These are phyloP conservation scores for Myriosclerotinia curreyana DNA, from an alignment of 2,329 filamentous ascomycete genomes.

Conservation along the genomic window DNA sequence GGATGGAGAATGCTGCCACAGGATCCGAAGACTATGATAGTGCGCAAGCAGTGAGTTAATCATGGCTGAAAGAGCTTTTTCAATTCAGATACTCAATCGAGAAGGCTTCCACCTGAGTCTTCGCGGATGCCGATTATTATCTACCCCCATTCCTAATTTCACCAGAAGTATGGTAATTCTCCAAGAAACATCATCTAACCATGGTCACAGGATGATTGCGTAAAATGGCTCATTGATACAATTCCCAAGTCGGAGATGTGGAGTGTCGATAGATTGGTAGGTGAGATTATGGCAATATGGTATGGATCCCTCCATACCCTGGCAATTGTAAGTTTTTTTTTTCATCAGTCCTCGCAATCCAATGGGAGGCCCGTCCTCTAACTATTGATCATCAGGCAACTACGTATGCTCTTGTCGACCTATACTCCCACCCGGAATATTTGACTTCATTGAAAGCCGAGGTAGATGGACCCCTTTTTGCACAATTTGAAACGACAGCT, in stretches of 20 bases:
- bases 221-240: neutral
- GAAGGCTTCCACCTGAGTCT: neutral
- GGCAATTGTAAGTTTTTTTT: neutral
- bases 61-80: neutral
- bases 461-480: neutral
- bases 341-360: neutral
- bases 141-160: neutral
- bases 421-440: neutral
- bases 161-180: neutral
- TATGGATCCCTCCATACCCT: slow-evolving; percentile 1
- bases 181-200: neutral
- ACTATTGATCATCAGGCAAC: neutral
- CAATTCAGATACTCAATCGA: neutral
- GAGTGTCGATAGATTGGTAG: neutral
- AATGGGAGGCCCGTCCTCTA: neutral
- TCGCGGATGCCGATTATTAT: neutral
- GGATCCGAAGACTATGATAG: neutral
- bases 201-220: neutral
- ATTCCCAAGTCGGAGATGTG: neutral
- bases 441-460: neutral
- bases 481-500: neutral
- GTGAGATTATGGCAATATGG: slow-evolving; percentile 3
- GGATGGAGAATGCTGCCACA: neutral
- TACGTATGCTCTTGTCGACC: neutral
- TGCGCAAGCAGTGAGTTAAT: neutral